Conservation (phyloP, 129 eudicot species). For the carrot (Daucus carota) region DH1_v3.0 NC_030389.2:14029001-14029500, state of each 20-base stretch:
- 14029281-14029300: conserved; percentile 91
- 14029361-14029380: background rate
- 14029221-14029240: conserved; percentile 17
- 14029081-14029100: background rate
- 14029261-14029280: conserved; percentile 41
- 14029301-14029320: conserved; percentile 41
- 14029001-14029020: too few species aligned
- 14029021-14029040: background rate
- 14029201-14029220: conserved; percentile 17
- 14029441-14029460: too few species aligned
- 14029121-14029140: background rate
- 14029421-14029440: background rate
- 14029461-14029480: too few species aligned
- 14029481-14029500: too few species aligned
- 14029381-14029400: background rate
- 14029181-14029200: conserved; percentile 11
- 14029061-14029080: background rate
- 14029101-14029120: background rate
- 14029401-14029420: background rate
- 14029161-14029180: conserved; percentile 23
- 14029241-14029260: conserved; percentile 16
- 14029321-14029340: conserved; percentile 62
- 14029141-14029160: conserved; percentile 5
- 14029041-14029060: background rate
- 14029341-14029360: background rate